Evolutionary conservation across 805 yeast species (phyloP).

Genomic region (Hanseniaspora vineae): DNA sequence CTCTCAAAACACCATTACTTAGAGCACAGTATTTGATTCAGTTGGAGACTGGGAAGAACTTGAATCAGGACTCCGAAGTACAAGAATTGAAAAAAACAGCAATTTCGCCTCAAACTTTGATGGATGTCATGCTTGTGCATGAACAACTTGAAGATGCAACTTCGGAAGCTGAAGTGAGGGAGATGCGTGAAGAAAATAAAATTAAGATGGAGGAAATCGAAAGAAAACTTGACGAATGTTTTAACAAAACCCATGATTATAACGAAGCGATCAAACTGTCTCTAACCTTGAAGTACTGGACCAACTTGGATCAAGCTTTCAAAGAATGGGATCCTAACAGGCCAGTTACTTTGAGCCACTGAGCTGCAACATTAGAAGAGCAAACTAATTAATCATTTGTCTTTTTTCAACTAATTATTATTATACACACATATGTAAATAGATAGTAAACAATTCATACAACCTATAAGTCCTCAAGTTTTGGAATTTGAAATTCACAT

Average conservation of each 20-base stretch:
- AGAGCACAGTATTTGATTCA: conserved; percentile 53
- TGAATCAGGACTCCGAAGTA: conserved; percentile 44
- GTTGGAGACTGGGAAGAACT: conserved; percentile 34
- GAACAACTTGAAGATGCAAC: conserved; percentile 64
- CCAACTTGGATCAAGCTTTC: conserved; percentile 58
- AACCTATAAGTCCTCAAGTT: conserved; percentile 3
- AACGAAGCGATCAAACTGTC: conserved; percentile 52
- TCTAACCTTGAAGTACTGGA: conserved; percentile 72
- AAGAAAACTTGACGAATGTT: conserved; percentile 32
- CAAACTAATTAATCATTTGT: not conserved
- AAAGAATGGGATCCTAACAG: conserved; percentile 69
- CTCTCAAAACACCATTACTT: conserved; percentile 53
- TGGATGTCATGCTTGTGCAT: conserved; percentile 74
- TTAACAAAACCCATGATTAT: conserved; percentile 32
- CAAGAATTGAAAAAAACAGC: conserved; percentile 29
- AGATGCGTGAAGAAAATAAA: conserved; percentile 42
- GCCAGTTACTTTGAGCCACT: conserved; percentile 33
- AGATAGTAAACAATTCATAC: no score
- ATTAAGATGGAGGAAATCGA: conserved; percentile 38
- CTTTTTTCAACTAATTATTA: conserved; percentile 1
- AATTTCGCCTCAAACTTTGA: conserved; percentile 21
- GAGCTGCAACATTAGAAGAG: not conserved
- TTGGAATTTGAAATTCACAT: conserved; percentile 52
- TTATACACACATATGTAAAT: conserved; percentile 4
- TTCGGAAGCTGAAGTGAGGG: conserved; percentile 42